Percentiles rank a stretch among this genome's conserved stretches.
Conservation (phyloP, 352 stramenopile species). For the Globisporangium solare region DNA sequence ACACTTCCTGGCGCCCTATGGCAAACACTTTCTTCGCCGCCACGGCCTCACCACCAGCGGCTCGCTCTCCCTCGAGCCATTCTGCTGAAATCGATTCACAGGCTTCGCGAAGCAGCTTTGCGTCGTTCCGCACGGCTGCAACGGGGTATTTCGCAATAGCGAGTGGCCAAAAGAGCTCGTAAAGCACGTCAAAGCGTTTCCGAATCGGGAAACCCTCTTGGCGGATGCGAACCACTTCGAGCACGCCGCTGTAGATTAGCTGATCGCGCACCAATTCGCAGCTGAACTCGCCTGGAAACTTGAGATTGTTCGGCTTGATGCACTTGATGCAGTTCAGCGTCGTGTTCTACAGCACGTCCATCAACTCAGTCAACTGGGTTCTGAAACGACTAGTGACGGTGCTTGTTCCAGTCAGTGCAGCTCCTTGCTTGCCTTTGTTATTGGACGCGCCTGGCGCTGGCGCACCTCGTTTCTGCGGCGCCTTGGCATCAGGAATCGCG, state of each 20-base stretch:
- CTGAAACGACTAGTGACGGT: slow-evolving; percentile 73
- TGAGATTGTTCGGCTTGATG: slow-evolving; percentile 94
- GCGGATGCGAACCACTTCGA: slow-evolving; percentile 91
- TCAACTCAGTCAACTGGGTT: slow-evolving; percentile 75
- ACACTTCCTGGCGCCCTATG: slow-evolving; percentile 69
- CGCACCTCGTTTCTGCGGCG: slow-evolving; percentile 11
- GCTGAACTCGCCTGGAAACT: slow-evolving; percentile 88
- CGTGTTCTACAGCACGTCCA: slow-evolving; percentile 81
- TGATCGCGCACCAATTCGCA: slow-evolving; percentile 87
- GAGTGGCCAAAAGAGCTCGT: slow-evolving; percentile 63
- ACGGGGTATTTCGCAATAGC: slow-evolving; percentile 20
- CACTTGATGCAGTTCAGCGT: slow-evolving; percentile 94
- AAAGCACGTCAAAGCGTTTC: slow-evolving; percentile 72
- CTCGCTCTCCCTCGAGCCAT: slow-evolving; percentile 30
- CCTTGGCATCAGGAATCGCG: slow-evolving; percentile 1
- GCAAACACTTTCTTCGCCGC: slow-evolving; percentile 46
- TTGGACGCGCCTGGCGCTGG: slow-evolving; percentile 5
- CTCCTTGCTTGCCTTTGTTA: slow-evolving; percentile 35
- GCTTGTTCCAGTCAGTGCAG: slow-evolving; percentile 52
- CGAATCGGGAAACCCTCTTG: slow-evolving; percentile 90
- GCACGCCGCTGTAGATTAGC: slow-evolving; percentile 88
- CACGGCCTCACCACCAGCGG: not conserved
- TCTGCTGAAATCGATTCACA: slow-evolving; percentile 46
- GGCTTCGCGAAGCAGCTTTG: slow-evolving; percentile 22
- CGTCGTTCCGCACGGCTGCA: slow-evolving; percentile 16